Evolutionary conservation across 257 asterid species (phyloP), one percentile per base, ranked within the genome.

Genomic region (Prunella vulgaris): DNA sequence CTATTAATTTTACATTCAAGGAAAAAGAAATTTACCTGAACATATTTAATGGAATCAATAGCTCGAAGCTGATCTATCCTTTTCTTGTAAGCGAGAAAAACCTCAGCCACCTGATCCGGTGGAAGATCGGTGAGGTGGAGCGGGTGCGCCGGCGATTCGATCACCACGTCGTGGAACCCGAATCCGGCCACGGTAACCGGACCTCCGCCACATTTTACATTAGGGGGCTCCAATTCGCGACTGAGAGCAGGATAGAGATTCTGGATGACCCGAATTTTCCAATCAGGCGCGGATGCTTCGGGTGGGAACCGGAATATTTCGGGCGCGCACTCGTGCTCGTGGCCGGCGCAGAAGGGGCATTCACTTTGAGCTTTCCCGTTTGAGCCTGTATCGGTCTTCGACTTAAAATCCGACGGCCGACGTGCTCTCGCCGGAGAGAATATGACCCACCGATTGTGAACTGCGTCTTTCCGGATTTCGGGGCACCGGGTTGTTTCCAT

Each of bases 91-190:
- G 97, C 93, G 64, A 87, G 86, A 76, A 90, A 71, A 53, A 90
- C 96, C 30, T 87, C 91, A 8, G 87, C 86, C 37, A 89, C 72
- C 72, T 81, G 81, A 69, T 27, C 76, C 44, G 87, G 82, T 5
- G 87, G 67, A 68, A 88, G 90, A 80, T 93, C 96, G 42, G 75
- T 30, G 64, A 93, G 74, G 68, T 87, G 90, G 71, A 90, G 64
- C 27, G 91, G 83, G 76, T 93, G 97, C 53, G 75, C 54, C 79
- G 99, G 96, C 17, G 93, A 81, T 75, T 93, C 99, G 46, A 93
- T 93, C 73, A 93, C 96, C 60, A 93, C 99, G 57, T 93, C 99
- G 72, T 90, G 99, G 71, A 89, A 93, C 60, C 99, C 97, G 75
- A 87, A 84, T 17, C 99, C 99, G 67, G 79, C 27, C 1, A 85